Conservation (phyloP, 257 asterid species). For the Rhazya stricta region DNA sequence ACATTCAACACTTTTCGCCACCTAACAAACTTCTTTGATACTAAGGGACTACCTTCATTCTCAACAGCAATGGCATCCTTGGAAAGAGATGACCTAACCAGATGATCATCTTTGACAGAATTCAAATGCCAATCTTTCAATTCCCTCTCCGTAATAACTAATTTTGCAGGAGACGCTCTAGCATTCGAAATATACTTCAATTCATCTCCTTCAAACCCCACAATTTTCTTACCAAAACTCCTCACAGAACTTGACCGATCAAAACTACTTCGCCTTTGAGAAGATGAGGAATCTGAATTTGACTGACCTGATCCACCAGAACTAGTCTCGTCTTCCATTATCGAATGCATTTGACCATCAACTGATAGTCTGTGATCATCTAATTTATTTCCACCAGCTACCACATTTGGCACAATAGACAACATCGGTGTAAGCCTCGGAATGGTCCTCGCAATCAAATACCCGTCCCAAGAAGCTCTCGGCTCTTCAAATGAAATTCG, state of each 20-base stretch:
- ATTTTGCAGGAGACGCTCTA: constrained; percentile 55
- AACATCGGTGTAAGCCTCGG: constrained; percentile 85
- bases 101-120: constrained; percentile 36
- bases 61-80: constrained; percentile 29
- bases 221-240: constrained; percentile 64
- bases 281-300: constrained; percentile 80
- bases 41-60: constrained; percentile 23
- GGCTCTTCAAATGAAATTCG: constrained; percentile 74
- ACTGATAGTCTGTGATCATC: constrained; percentile 60
- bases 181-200: constrained; percentile 16
- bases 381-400: constrained; percentile 38
- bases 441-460: constrained; percentile 78
- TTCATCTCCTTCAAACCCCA: constrained; percentile 47
- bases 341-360: constrained; percentile 89
- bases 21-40: constrained; percentile 44
- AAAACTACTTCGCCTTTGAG: constrained; percentile 75
- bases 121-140: constrained; percentile 75
- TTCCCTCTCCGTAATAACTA: constrained; percentile 88
- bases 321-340: constrained; percentile 74
- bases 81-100: constrained; percentile 33
- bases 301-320: constrained; percentile 77
- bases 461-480: constrained; percentile 98
- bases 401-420: constrained; percentile 62
- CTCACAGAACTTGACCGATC: constrained; percentile 83
- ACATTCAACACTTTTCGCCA: constrained; percentile 68